Evolutionary conservation across 441 rosid genomes (phyloP).

Genomic region (Bocquillonia castaneifolia): DNA sequence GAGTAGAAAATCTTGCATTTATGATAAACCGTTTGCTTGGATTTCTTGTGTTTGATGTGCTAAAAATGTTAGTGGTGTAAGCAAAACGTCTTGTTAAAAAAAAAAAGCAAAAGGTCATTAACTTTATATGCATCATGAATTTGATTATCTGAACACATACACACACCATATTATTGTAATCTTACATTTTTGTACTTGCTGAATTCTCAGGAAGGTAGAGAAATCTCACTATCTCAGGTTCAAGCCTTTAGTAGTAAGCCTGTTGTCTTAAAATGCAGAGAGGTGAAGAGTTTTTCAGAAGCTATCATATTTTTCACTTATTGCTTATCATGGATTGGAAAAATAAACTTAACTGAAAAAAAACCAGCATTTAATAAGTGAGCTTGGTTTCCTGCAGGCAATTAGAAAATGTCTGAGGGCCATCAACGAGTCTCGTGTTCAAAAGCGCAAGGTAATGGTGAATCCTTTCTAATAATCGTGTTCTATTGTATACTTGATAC

Average conservation of each 20-base stretch:
- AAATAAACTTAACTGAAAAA: neutral
- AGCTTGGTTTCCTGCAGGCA: conserved; percentile 45
- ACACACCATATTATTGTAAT: neutral
- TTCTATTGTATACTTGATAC: neutral
- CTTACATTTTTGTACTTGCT: conserved; percentile 26
- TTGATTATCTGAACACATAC: neutral
- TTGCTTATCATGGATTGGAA: neutral
- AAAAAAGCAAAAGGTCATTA: neutral
- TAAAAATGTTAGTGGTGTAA: neutral
- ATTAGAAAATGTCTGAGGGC: conserved; percentile 86
- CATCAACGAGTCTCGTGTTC: conserved; percentile 92
- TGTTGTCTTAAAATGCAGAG: conserved; percentile 72
- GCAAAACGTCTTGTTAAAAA: neutral
- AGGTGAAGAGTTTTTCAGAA: conserved; percentile 46
- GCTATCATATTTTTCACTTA: conserved; percentile 3
- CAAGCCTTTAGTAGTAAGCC: conserved; percentile 56
- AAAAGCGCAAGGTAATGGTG: conserved; percentile 80
- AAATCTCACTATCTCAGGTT: conserved; percentile 62
- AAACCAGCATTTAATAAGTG: conserved; percentile 5
- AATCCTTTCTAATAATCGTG: neutral
- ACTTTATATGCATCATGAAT: neutral
- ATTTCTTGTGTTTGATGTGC: neutral
- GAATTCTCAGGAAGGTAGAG: conserved; percentile 69
- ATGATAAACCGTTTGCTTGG: neutral
- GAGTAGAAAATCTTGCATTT: neutral